These are phyloP conservation scores for Gossypium davidsonii DNA, from an alignment of 441 rosid species.

Conservation along the genomic window DNA sequence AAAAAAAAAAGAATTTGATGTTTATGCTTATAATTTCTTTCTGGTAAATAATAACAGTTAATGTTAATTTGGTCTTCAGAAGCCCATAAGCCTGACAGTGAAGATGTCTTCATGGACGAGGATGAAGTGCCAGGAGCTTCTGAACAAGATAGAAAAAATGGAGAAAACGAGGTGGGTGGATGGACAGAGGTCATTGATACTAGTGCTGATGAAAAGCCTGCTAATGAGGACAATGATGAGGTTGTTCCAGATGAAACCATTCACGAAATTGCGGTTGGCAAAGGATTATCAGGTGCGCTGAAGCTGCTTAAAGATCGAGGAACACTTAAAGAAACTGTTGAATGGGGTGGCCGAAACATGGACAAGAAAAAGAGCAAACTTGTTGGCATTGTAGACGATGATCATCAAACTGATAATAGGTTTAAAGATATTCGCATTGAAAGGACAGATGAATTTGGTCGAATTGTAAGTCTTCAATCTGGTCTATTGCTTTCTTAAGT, in stretches of 20 bases:
- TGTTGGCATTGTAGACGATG: constrained; percentile 61
- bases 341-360: constrained; percentile 99
- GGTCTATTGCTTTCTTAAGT: neutral
- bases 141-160: constrained; percentile 45
- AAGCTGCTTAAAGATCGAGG: constrained; percentile 88
- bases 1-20: neutral
- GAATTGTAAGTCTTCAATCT: constrained; percentile 64
- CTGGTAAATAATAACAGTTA: neutral
- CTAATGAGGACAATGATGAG: constrained; percentile 50
- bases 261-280: constrained; percentile 85
- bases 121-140: constrained; percentile 60
- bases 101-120: constrained; percentile 93
- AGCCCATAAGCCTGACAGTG: constrained; percentile 51
- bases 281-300: constrained; percentile 83
- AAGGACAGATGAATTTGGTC: constrained; percentile 93
- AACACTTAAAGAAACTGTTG: constrained; percentile 74
- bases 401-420: constrained; percentile 40
- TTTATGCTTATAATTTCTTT: neutral
- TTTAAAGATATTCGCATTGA: constrained; percentile 79
- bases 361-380: constrained; percentile 99
- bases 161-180: constrained; percentile 53
- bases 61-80: constrained; percentile 40
- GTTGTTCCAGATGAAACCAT: constrained; percentile 71
- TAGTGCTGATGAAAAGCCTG: constrained; percentile 39
- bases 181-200: constrained; percentile 56